phyloP scores from a whole-genome alignment of 768 basidiomycete genomes.

The Podaxis rugospora region DNA sequence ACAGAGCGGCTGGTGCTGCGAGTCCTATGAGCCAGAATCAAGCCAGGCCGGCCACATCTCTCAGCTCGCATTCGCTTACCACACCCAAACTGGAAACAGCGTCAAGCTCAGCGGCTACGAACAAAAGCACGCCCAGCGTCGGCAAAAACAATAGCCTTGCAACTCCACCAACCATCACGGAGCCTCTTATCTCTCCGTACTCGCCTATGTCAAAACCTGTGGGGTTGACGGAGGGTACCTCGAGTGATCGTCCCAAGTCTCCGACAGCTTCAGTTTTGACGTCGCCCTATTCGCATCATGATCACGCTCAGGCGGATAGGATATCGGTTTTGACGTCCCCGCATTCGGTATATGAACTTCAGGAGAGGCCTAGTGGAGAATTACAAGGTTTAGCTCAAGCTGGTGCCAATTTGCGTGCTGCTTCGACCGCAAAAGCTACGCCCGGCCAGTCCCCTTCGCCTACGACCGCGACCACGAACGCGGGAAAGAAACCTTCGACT shows the following conservation, averaged over 20 bases:
- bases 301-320: slow-evolving; percentile 8
- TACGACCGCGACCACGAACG: background rate
- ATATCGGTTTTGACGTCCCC: slow-evolving; percentile 31
- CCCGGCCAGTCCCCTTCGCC: background rate
- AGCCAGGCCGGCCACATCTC: background rate
- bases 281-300: slow-evolving; percentile 26
- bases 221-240: background rate
- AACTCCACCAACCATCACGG: background rate
- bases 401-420: slow-evolving; percentile 10
- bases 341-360: slow-evolving; percentile 17
- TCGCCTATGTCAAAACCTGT: background rate
- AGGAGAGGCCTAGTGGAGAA: slow-evolving; percentile 12
- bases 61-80: background rate
- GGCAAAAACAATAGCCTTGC: background rate
- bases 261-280: slow-evolving; percentile 24
- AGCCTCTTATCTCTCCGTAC: background rate
- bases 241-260: slow-evolving; percentile 14
- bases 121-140: background rate
- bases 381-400: slow-evolving; percentile 11
- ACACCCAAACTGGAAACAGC: background rate
- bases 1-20: background rate
- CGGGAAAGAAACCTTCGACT: background rate
- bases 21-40: background rate
- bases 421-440: slow-evolving; percentile 1
- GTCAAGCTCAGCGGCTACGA: background rate